These are phyloP conservation scores for Emydomyces testavorans DNA, from an alignment of 2,329 filamentous ascomycete species.

Conservation along the genomic window DNA sequence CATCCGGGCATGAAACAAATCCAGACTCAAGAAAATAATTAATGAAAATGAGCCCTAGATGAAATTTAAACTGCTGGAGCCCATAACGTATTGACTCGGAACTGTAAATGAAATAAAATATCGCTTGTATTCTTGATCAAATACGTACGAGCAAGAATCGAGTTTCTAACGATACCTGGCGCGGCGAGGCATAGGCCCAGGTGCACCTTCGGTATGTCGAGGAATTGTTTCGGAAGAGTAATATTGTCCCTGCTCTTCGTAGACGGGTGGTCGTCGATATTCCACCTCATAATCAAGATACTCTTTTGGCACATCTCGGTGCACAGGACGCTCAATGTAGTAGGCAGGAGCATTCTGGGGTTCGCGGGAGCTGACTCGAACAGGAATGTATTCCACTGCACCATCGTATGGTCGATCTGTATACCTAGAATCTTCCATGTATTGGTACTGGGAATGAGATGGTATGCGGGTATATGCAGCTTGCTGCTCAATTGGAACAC, in stretches of 20 bases:
- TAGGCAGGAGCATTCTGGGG: conserved; percentile 17
- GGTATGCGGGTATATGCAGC: conserved; percentile 14
- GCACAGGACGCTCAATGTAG: conserved; percentile 20
- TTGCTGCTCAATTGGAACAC: conserved; percentile 14
- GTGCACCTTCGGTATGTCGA: conserved; percentile 12
- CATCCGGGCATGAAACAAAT: neutral
- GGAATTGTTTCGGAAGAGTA: conserved; percentile 12
- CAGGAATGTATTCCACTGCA: conserved; percentile 22
- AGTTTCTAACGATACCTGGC: conserved; percentile 16
- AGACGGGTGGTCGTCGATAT: conserved; percentile 15
- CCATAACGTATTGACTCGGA: neutral
- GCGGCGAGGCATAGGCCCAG: conserved; percentile 12
- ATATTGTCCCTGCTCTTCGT: conserved; percentile 16
- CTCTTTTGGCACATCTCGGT: conserved; percentile 16
- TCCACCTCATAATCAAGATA: conserved; percentile 19
- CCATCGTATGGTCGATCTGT: conserved; percentile 17
- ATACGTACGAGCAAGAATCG: neutral
- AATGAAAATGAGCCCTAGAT: neutral
- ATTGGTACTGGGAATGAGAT: conserved; percentile 18
- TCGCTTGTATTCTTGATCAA: neutral
- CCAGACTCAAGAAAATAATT: neutral
- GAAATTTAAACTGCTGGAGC: neutral
- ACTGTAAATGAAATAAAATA: neutral
- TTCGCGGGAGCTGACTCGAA: conserved; percentile 18
- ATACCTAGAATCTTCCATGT: conserved; percentile 20